Base-by-base conservation (phyloP, 305 asterid species). In the Fraxinus ornus region DNA sequence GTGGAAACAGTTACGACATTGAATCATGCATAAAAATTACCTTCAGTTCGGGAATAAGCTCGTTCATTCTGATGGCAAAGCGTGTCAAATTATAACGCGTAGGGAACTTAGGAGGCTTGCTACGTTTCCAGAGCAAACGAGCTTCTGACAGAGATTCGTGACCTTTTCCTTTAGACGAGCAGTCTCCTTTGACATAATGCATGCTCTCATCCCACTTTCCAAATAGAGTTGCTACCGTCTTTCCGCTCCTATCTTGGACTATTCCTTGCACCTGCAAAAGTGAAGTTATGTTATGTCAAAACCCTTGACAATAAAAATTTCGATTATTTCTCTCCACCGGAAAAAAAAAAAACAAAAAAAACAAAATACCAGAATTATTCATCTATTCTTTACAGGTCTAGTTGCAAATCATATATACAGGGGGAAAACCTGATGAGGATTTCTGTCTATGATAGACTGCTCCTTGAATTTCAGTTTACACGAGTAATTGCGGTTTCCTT, bases 201-300 rank as follows among this genome's bases (percentile, higher is more conserved):
- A 94, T 88, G 88, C 97, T 95, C 86, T 95, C 98, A 80, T 94
- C 99, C 99, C 99, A 95, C 84, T 95, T 95, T 28, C 99, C 98
- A 57, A 91, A 89, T 85, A 93, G 82, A 32, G 97, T 90, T 76
- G 97, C 97, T 62, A 88, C 91, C 8, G 91, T 92, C 87, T 92
- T 94, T 82, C 97, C 98, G 82, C 84, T 89, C 86, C 85, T 89
- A 86, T 92, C 97, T 86, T 89, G 97, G 78, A 95, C 95, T 55
- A 86, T 75, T 84, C 99, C 99, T 24, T 94, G 97, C 70, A 95
- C 98, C 98, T 95, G 93, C 83, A 86, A 71, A 77, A 66, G 57
- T 70, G 73, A 84, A 79, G 71, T 49, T 62, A 57, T 81, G 79
- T 79, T 22, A 77, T 30, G 64, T n/a, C 5, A 62, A 78, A 55